phyloP scores from a whole-genome alignment of 768 basidiomycete species.

The Mycena olivaceomarginata region DNA sequence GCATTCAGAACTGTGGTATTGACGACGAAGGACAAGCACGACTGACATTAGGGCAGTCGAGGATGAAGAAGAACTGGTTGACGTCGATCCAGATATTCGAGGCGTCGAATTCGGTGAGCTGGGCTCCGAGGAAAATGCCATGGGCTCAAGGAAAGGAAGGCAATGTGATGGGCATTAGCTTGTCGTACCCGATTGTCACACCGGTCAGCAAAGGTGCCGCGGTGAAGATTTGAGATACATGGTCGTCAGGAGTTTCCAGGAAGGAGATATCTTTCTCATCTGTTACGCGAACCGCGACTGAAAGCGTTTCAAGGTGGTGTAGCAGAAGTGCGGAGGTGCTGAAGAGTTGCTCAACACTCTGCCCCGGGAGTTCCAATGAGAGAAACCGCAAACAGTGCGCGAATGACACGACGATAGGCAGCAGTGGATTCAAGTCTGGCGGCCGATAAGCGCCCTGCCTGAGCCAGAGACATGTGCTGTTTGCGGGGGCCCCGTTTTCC shows the following conservation, averaged over 20 bases:
- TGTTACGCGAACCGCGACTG: background rate
- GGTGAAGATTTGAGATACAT: background rate
- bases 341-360: background rate
- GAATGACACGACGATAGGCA: background rate
- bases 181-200: conserved; percentile 2
- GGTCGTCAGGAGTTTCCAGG: background rate
- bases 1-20: background rate
- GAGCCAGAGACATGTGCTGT: background rate
- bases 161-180: background rate
- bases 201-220: background rate
- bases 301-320: background rate
- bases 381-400: conserved; percentile 1
- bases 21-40: background rate
- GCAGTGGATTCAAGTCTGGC: background rate
- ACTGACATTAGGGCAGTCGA: conserved; percentile 21
- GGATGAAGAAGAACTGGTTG: background rate
- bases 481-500: background rate
- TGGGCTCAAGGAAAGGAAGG: background rate
- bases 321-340: background rate
- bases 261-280: background rate
- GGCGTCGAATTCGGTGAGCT: conserved; percentile 12
- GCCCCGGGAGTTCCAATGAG: conserved; percentile 9
- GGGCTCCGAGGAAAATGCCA: conserved; percentile 7
- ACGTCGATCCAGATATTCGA: conserved; percentile 22
- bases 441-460: conserved; percentile 7